phyloP scores from a whole-genome alignment of 1,284 basidiomycete genomes.

The Stygiomarasmius scandens region DNA sequence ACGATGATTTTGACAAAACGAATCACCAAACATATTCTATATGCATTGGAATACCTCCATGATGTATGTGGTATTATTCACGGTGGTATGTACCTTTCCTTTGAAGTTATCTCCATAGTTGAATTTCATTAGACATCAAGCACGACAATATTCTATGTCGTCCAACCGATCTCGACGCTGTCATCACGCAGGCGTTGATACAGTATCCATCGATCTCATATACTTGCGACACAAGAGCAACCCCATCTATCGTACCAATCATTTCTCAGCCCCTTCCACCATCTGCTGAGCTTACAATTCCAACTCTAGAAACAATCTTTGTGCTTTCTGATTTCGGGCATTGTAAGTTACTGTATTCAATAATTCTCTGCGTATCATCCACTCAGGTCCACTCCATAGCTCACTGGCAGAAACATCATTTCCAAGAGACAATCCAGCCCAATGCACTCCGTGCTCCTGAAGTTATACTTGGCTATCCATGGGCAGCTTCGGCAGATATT shows the following conservation, averaged over 20 bases:
- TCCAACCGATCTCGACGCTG: background rate
- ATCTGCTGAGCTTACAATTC: background rate
- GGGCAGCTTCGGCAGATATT: slow-evolving; percentile 35
- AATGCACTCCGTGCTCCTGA: slow-evolving; percentile 37
- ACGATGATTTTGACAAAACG: slow-evolving; percentile 6
- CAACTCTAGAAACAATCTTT: slow-evolving; percentile 1
- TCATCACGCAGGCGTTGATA: slow-evolving; percentile 1
- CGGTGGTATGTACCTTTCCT: background rate
- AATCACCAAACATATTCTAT: slow-evolving; percentile 4
- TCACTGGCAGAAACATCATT: slow-evolving; percentile 11
- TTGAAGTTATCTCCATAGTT: background rate
- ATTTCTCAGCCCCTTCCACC: slow-evolving; percentile 3
- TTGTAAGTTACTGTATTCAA: slow-evolving; percentile 1
- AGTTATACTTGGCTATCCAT: slow-evolving; percentile 34
- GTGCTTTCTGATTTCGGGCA: slow-evolving; percentile 12
- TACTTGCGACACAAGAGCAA: slow-evolving; percentile 1
- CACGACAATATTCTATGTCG: slow-evolving; percentile 14
- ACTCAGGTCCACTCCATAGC: no score
- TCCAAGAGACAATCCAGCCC: slow-evolving; percentile 30
- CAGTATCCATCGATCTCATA: slow-evolving; percentile 2
- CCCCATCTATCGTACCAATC: slow-evolving; percentile 4
- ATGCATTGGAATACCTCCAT: slow-evolving; percentile 6
- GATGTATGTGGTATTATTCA: slow-evolving; percentile 6
- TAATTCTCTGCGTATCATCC: no score
- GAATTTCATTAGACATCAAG: slow-evolving; percentile 9